phyloP scores from a whole-genome alignment of 2,329 filamentous ascomycete genomes.

The Emmonsia crescens region DNA sequence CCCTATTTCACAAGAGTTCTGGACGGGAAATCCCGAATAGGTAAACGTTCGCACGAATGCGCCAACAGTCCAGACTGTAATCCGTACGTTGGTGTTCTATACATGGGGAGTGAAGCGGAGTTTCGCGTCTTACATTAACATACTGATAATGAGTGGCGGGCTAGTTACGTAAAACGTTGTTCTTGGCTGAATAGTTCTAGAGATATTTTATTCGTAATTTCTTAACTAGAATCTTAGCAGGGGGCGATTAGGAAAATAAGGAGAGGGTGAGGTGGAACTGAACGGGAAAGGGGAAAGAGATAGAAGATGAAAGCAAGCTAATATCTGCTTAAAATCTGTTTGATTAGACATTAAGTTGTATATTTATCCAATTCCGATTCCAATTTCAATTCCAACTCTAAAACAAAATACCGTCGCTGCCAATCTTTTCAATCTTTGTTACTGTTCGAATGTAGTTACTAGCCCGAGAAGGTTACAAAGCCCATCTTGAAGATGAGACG shows the following conservation, averaged over 20 bases:
- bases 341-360: background rate
- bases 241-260: background rate
- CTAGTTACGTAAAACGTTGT: background rate
- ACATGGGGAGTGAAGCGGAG: background rate
- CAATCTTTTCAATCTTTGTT: background rate
- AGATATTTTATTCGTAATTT: background rate
- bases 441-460: background rate
- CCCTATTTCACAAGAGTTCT: background rate
- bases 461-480: background rate
- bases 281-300: background rate
- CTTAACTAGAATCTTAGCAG: background rate
- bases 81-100: background rate
- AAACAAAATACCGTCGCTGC: background rate
- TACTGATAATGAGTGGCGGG: background rate
- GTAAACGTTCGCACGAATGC: background rate
- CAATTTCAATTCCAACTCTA: background rate
- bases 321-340: background rate
- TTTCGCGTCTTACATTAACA: background rate
- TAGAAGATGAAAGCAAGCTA: background rate
- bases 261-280: background rate
- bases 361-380: background rate
- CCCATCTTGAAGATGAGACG: background rate
- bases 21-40: background rate
- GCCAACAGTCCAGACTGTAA: background rate
- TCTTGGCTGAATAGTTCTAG: background rate